Conservation (phyloP, 1,284 basidiomycete species). For the Cryptococcus hybrid region DNA sequence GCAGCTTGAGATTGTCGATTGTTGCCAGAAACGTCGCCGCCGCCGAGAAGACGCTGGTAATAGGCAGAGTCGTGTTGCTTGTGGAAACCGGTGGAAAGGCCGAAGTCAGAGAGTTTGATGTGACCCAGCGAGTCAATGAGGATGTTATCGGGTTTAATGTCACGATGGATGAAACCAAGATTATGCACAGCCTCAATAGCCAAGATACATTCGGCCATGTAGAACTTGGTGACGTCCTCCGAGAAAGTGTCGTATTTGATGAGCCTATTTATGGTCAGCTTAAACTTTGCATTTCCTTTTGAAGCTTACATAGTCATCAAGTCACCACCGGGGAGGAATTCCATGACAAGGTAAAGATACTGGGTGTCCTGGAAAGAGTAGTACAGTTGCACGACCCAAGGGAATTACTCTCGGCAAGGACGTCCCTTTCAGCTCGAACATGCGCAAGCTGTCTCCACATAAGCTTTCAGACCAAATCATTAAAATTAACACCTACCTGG, state of each 20-base stretch:
- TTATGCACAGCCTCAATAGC: constrained; percentile 98
- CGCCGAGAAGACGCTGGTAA: constrained; percentile 89
- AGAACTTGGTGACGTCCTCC: constrained; percentile 97
- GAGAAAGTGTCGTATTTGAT: constrained; percentile 99
- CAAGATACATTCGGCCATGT: constrained; percentile 98
- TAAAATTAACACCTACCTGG: constrained; percentile 61
- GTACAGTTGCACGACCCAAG: constrained; percentile 96
- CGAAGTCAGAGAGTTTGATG: constrained; percentile 94
- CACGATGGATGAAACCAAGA: constrained; percentile 97
- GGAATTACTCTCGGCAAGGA: constrained; percentile 97
- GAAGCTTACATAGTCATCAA: constrained; percentile 66
- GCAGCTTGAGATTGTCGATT: constrained; percentile 9
- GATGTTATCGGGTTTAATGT: constrained; percentile 97
- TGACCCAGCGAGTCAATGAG: constrained; percentile 92
- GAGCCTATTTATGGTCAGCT: constrained; percentile 61
- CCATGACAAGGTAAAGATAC: constrained; percentile 98
- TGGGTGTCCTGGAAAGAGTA: constrained; percentile 98
- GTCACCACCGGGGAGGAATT: constrained; percentile 96
- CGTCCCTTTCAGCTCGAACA: constrained; percentile 97
- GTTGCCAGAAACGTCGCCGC: constrained; percentile 33
- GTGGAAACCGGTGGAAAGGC: constrained; percentile 91
- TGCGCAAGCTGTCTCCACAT: constrained; percentile 72
- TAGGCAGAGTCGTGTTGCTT: constrained; percentile 92
- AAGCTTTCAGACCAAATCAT: not conserved
- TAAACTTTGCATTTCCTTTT: not conserved